Base-by-base conservation (phyloP, 768 basidiomycete genomes). In the Leccinum incarnatum region DNA sequence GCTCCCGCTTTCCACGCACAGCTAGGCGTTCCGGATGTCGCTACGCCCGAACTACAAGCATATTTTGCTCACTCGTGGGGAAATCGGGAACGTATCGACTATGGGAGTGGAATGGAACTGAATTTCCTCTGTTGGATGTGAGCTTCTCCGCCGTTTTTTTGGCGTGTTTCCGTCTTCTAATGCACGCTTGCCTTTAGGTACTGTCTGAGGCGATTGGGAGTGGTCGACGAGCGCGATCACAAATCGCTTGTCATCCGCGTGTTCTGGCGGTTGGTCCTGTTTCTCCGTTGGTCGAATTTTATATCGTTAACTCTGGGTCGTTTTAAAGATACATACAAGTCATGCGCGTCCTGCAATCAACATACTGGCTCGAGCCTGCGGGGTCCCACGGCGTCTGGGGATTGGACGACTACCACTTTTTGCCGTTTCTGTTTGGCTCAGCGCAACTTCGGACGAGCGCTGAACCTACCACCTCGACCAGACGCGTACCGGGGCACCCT, bases 361-460 rank as follows among this genome's bases (percentile, higher is more conserved):
- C 88, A 3, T 99, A 99, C 70, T 98, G 95, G 94, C 83, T 98
- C 0, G 96, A 99, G 71, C 95, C 96, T 3, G 96, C 96, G 7
- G 95, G 96, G n/a, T 98, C 97, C 2, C 96, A 98, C 70, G 96
- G 96, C 0, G 96, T 98, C 0, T 98, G 95, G 91, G 96, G 96
- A 2, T 76, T 98, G 56, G 95, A 97, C 65, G 95, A 98, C 67
- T 99, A 98, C 67, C 95, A 97, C 66, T 99, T 97, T 75, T 79
- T 95, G 15, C 95, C 91, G 1, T 98, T 95, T 77, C 69, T 95
- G 46, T 95, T 89, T 65, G 93, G 93, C 2, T 84, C 89, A 2
- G 87, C 91, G 1, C 94, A 96, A 67, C 72, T 95, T 51, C 48
- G 54, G 52, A 69, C 61, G 7, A 53, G 27, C 4, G 29, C 55